Base-by-base conservation (phyloP, 306 rosid species). In the Sophora flavescens region DNA sequence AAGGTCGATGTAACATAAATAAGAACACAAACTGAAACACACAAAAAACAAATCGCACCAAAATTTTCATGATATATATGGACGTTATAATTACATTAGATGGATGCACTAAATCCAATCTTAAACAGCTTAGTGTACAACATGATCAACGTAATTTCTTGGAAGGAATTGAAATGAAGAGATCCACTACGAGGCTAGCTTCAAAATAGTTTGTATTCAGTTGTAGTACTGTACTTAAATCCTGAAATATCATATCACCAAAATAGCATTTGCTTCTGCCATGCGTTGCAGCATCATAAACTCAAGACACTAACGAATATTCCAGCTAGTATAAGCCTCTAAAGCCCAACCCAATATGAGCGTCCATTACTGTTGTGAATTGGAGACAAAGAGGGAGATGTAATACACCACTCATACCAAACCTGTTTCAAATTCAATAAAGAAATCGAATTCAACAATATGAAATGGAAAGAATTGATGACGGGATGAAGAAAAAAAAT, bases 331-430 rank as follows among this genome's bases (percentile, higher is more conserved):
- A 13, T 14, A 53, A 28, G 63, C 30, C 56, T 38, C 76, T 91
- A 93, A 10, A 93, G 97, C 28, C 98, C 98, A 32, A 93, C 98
- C 98, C 98, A 93, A 72, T 93, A 93, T 3, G 98, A 94, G 35
- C 98, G 97, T 63, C 98, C 97, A 16, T 85, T 90, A 64, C 74
- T 45, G 82, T 94, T 94, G 84, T 94, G 98, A 72, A 94, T 75
- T 42, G 98, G 86, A n/a, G 92, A 82, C 11, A 50, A n/a, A 6
- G 45, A 28, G 6, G 98, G 98, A 11, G 91, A 90, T 42, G 91
- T 28, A 41, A 92, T 94, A 22, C 86, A 33, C 98, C 98, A 94
- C 77, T 94, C 98, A 6, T 91, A 94, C 98, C 98, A 94, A 35
- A 94, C 98, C 98, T 94, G 87, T 69, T 76, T 14, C 62, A 53